Conservation (phyloP, 345 rosid species). For the Fremontodendron californicum region DNA sequence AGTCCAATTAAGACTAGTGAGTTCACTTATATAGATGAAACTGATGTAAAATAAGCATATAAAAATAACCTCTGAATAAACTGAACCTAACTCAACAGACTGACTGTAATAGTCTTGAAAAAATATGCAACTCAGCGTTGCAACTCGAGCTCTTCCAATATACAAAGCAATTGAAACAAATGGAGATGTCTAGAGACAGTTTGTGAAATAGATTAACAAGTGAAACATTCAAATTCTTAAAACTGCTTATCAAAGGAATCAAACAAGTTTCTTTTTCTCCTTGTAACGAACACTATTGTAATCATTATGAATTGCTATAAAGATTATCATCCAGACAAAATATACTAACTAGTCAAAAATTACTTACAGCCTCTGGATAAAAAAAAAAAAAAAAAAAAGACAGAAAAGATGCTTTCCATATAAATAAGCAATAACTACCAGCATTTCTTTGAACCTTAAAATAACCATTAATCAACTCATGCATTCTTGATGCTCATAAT, state of each 20-base stretch:
- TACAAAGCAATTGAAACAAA: not conserved
- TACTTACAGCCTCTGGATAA: not conserved
- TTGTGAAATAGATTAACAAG: not conserved
- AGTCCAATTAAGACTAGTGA: conserved; percentile 7
- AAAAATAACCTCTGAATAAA: conserved; percentile 6
- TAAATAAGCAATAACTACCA: not conserved
- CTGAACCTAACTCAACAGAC: not conserved
- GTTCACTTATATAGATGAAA: not conserved
- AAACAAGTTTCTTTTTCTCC: not conserved
- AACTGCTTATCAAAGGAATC: not conserved
- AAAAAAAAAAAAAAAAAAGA: not conserved
- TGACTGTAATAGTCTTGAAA: not conserved
- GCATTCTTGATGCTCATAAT: not conserved
- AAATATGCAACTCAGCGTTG: not conserved
- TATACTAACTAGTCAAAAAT: not conserved
- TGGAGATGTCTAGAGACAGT: not conserved
- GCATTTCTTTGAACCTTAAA: not conserved
- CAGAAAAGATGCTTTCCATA: not conserved
- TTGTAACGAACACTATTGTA: not conserved
- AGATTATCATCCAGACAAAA: not conserved
- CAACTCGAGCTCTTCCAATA: not conserved
- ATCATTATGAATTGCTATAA: not conserved
- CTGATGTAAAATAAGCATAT: not conserved
- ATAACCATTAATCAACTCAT: not conserved
- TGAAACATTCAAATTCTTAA: not conserved